phyloP scores from a whole-genome alignment of 2,329 filamentous ascomycete species.

The Microcyclospora tardicrescens region DNA sequence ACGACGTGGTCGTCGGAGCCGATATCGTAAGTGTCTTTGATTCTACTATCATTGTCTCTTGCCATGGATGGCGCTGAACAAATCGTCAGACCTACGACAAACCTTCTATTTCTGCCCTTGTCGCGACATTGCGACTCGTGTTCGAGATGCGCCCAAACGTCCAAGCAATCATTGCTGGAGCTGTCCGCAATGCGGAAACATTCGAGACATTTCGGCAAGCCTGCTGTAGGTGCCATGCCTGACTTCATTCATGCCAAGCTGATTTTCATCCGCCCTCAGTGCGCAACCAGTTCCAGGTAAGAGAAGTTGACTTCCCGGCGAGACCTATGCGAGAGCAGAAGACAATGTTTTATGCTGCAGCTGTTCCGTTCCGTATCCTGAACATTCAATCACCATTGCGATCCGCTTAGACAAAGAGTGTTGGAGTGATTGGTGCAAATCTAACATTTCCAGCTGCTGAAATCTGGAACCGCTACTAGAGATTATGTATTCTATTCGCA shows the following conservation, averaged over 20 bases:
- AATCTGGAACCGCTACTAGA: too few species aligned
- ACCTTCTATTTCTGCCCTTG: conserved; percentile 47
- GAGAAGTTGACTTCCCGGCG: conserved; percentile 19
- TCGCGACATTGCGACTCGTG: conserved; percentile 51
- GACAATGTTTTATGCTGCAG: conserved; percentile 23
- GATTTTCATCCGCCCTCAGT: conserved; percentile 10
- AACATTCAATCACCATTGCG: conserved; percentile 1
- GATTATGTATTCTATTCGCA: too few species aligned
- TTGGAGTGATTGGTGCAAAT: too few species aligned
- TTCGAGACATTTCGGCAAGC: conserved; percentile 50
- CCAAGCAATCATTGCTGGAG: conserved; percentile 54
- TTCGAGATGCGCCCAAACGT: conserved; percentile 44
- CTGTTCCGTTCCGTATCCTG: conserved; percentile 22
- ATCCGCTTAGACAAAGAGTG: too few species aligned
- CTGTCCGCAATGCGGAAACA: conserved; percentile 57
- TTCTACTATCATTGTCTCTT: conserved; percentile 1
- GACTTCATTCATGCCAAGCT: not conserved
- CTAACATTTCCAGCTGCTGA: too few species aligned
- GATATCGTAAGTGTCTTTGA: conserved; percentile 48
- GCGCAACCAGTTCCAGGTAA: conserved; percentile 19
- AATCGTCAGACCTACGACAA: conserved; percentile 54
- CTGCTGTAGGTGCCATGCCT: conserved; percentile 34
- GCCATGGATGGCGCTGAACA: conserved; percentile 4
- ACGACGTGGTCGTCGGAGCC: conserved; percentile 57
- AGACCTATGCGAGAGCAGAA: conserved; percentile 21